These are phyloP conservation scores for Neofusicoccum sp. DNA, from an alignment of 2,329 filamentous ascomycete genomes.

Conservation along the genomic window DNA sequence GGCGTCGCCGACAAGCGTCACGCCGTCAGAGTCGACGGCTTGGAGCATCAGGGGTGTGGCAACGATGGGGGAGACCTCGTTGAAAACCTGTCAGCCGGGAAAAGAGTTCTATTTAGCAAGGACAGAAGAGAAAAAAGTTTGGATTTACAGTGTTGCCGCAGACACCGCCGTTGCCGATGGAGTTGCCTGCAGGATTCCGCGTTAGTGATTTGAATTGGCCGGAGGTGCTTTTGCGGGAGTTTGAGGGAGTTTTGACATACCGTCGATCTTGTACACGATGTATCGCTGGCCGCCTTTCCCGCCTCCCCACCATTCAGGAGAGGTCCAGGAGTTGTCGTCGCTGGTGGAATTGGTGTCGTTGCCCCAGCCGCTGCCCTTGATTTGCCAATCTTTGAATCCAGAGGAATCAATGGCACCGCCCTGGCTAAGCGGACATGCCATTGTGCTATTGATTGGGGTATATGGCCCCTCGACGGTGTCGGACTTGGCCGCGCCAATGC, in stretches of 20 bases:
- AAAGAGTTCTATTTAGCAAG: background rate
- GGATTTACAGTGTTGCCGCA: constrained; percentile 15
- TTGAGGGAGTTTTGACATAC: constrained; percentile 44
- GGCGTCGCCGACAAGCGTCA: constrained; percentile 52
- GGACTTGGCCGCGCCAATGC: constrained; percentile 58
- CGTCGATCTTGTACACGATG: constrained; percentile 66
- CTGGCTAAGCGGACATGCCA: constrained; percentile 46
- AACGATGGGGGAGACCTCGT: constrained; percentile 36
- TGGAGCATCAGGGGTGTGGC: constrained; percentile 60
- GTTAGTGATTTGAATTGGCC: background rate
- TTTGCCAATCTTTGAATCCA: constrained; percentile 46
- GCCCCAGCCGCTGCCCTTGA: constrained; percentile 14
- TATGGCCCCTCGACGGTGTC: constrained; percentile 54
- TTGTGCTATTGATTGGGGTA: constrained; percentile 45
- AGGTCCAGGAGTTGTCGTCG: constrained; percentile 43
- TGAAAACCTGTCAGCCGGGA: constrained; percentile 19
- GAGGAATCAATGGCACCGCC: constrained; percentile 65
- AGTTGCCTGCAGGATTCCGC: constrained; percentile 1
- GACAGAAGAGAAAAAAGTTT: background rate
- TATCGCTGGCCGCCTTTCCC: constrained; percentile 37
- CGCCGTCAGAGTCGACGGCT: constrained; percentile 50
- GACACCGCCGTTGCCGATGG: constrained; percentile 11
- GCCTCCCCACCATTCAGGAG: constrained; percentile 2
- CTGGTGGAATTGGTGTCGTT: constrained; percentile 40
- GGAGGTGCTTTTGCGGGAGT: background rate